phyloP scores from a whole-genome alignment of 495 filamentous ascomycete genomes.

The Rusavskia elegans region DNA sequence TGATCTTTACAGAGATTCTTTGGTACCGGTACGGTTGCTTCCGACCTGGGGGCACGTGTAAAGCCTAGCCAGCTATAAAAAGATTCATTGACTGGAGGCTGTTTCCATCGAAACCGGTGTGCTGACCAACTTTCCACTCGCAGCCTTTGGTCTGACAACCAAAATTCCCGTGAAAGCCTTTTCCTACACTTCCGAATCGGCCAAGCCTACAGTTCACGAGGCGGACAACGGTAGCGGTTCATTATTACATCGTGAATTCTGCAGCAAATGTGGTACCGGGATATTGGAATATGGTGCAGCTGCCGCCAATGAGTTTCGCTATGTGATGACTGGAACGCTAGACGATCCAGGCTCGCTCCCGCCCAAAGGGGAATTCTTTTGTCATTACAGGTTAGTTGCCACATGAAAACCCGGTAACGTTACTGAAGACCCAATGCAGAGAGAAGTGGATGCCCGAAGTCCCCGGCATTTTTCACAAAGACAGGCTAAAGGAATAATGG shows the following conservation, averaged over 20 bases:
- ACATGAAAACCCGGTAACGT: too few relatives aligned
- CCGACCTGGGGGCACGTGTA: not conserved
- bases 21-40: constrained; percentile 28
- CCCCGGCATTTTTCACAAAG: constrained; percentile 42
- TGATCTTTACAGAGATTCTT: constrained; percentile 34
- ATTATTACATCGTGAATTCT: constrained; percentile 45
- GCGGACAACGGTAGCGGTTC: constrained; percentile 40
- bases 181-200: constrained; percentile 18
- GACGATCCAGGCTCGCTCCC: constrained; percentile 43
- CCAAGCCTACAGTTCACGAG: constrained; percentile 32
- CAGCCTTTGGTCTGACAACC: constrained; percentile 40
- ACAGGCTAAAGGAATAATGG: constrained; percentile 36
- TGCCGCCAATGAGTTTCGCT: constrained; percentile 33
- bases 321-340: constrained; percentile 47
- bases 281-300: constrained; percentile 37
- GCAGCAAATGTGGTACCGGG: constrained; percentile 41
- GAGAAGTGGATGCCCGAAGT: constrained; percentile 48
- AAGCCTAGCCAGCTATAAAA: too few relatives aligned
- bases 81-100: not conserved
- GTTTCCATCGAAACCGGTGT: not conserved
- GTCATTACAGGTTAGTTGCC: constrained; percentile 22
- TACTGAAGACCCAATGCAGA: too few relatives aligned
- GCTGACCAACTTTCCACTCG: not conserved
- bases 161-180: constrained; percentile 38
- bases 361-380: constrained; percentile 59